Base-by-base conservation (phyloP, 129 eudicot genomes). In the Gnaphalium uliginosum region DNA sequence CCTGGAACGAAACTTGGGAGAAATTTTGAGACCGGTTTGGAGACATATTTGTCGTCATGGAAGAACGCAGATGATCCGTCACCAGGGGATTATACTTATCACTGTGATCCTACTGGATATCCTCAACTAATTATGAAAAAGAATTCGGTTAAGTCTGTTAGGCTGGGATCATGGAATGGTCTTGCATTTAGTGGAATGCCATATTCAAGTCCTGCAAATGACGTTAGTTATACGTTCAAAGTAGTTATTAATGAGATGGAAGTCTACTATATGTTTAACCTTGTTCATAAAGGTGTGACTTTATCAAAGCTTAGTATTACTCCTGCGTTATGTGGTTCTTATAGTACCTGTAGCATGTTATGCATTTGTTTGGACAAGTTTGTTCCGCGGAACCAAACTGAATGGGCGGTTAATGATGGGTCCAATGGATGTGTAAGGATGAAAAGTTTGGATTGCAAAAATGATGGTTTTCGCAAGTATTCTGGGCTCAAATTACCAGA, bases 401-500 rank as follows among this genome's bases (percentile, higher is more conserved):
- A 58, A 58, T 54, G 61, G 61, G 65, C 15, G 8, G 37, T 82
- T 22, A 68, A 22, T 23, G 65, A 58, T 2, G 26, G 65, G 65
- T 58, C 65, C 0, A 24, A 32, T 58, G 65, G 65, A 9, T 58
- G 65, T 58, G 65, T 58, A 10, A 21, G 65, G 43, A 50, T 17
- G 70, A 46, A 30, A 17, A 23, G 21, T 4, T 63, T 75, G 41
- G 71, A 75, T 25, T 75, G 71, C 17, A 25, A 46, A 62, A 66
- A 23, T 10, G 79, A 82, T n/a, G 78, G 79, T 21, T 82, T 77
- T 58, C 37, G 30, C 5, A 66, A 77, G 43, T 78, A 72, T 43
- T 65, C 82, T 0, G 72, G 66, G 30, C 71, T 72, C 25, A 82
- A 72, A 26, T 58, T 82, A 57, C 86, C 86, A 1, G 82, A 82